A percentile compares a stretch with the other conserved stretches of the same genome.
These are phyloP conservation scores for Cryoendolithus antarcticus DNA, from an alignment of 2,329 filamentous ascomycete species.

Conservation along the genomic window DNA sequence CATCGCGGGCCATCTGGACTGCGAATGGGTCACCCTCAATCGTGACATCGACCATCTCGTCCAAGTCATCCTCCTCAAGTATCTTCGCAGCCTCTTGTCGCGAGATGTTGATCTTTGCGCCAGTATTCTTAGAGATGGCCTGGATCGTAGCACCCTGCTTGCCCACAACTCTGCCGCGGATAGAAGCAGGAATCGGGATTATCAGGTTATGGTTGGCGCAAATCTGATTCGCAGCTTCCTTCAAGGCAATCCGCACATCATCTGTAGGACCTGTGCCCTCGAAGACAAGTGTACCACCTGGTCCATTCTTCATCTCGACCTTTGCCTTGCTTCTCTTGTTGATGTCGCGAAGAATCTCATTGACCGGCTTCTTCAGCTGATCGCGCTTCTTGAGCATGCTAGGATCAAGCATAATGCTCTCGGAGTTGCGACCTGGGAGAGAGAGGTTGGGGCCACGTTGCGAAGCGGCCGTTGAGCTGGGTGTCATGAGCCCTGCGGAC, in stretches of 20 bases:
- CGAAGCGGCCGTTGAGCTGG: conserved; percentile 40
- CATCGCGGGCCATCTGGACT: conserved; percentile 67
- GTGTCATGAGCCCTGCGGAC: conserved; percentile 38
- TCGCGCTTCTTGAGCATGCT: conserved; percentile 63
- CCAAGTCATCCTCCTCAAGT: conserved; percentile 59
- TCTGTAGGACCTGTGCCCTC: conserved; percentile 76
- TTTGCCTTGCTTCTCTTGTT: conserved; percentile 84
- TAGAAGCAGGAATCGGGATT: conserved; percentile 70
- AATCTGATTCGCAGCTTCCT: conserved; percentile 78
- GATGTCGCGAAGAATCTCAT: conserved; percentile 79
- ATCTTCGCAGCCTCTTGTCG: conserved; percentile 55
- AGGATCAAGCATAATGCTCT: conserved; percentile 61
- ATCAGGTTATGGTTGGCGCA: conserved; percentile 66
- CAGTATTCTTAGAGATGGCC: conserved; percentile 75
- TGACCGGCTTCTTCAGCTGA: conserved; percentile 72
- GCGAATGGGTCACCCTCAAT: conserved; percentile 88
- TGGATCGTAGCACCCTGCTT: conserved; percentile 84
- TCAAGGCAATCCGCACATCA: conserved; percentile 74
- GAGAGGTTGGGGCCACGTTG: conserved; percentile 41
- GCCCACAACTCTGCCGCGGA: conserved; percentile 84
- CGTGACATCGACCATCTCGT: conserved; percentile 51
- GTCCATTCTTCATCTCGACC: conserved; percentile 63
- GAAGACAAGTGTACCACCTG: conserved; percentile 63
- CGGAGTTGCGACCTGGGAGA: conserved; percentile 72
- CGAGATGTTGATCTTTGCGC: conserved; percentile 81